phyloP scores from a whole-genome alignment of 2,329 filamentous ascomycete genomes.

The Botrytis paeoniae region DNA sequence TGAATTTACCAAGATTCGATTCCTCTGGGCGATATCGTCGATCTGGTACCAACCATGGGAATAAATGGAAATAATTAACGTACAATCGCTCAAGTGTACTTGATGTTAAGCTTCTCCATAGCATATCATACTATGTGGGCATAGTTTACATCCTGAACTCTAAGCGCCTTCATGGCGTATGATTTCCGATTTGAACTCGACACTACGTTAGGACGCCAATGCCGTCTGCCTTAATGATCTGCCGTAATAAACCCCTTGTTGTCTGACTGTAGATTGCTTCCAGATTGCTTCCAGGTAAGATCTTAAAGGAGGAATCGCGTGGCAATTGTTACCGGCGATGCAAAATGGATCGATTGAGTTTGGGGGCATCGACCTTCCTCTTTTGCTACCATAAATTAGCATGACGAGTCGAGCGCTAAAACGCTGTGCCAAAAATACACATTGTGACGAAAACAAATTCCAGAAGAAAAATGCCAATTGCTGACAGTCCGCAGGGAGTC shows the following conservation, averaged over 20 bases:
- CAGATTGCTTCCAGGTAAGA: background rate
- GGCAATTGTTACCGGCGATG: background rate
- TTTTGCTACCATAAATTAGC: background rate
- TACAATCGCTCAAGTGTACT: background rate
- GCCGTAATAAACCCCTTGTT: background rate
- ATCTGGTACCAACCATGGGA: background rate
- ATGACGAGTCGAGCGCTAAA: background rate
- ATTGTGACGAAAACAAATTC: background rate
- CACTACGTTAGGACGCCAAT: background rate
- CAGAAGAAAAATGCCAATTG: background rate
- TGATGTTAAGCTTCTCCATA: background rate
- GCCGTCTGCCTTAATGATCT: background rate
- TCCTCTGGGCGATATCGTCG: background rate
- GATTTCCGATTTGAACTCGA: background rate
- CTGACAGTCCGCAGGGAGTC: background rate
- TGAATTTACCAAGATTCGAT: background rate
- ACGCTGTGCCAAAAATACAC: background rate
- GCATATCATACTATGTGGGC: background rate
- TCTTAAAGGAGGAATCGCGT: background rate
- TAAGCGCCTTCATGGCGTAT: slow-evolving; percentile 3
- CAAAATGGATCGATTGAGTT: slow-evolving; percentile 13
- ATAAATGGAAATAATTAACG: background rate
- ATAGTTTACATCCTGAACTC: background rate
- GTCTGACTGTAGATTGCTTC: background rate
- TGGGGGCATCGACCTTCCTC: background rate